A percentile compares a stretch with the other conserved stretches of the same genome.
phyloP scores from a whole-genome alignment of 2,329 filamentous ascomycete genomes.

The Aureobasidium sp. region DNA sequence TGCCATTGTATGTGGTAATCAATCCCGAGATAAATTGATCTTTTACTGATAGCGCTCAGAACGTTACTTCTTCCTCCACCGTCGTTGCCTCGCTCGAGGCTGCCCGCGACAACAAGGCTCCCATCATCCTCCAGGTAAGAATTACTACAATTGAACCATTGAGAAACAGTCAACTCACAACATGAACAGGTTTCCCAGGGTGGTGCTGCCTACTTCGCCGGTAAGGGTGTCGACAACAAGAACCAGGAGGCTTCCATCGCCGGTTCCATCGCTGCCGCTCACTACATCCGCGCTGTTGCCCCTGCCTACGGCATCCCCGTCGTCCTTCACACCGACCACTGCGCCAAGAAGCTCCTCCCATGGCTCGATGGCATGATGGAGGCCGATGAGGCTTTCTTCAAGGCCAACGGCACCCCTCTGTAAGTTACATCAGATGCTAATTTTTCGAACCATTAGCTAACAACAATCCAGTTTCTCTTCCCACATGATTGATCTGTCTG shows the following conservation, averaged over 20 bases:
- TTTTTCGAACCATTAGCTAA: not conserved
- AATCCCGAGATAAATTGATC: not conserved
- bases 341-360: constrained; percentile 97
- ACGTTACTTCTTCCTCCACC: constrained; percentile 88
- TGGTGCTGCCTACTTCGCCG: constrained; percentile 58
- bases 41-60: constrained; percentile 31
- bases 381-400: constrained; percentile 91
- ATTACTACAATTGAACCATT: not conserved
- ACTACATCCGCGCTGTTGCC: constrained; percentile 85
- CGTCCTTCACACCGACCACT: constrained; percentile 95
- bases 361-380: constrained; percentile 96
- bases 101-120: constrained; percentile 81
- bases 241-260: constrained; percentile 84
- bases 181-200: constrained; percentile 61
- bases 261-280: constrained; percentile 78
- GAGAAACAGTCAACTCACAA: not conserved
- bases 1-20: constrained; percentile 5
- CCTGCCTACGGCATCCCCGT: constrained; percentile 84
- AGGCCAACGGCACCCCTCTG: constrained; percentile 81
- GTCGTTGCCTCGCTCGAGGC: constrained; percentile 86
- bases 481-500: constrained; percentile 98
- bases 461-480: constrained; percentile 54
- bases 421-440: not conserved
- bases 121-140: constrained; percentile 65
- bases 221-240: constrained; percentile 66